Evolutionary conservation across 768 basidiomycete genomes (phyloP).

Genomic region (Leccinum broughii): DNA sequence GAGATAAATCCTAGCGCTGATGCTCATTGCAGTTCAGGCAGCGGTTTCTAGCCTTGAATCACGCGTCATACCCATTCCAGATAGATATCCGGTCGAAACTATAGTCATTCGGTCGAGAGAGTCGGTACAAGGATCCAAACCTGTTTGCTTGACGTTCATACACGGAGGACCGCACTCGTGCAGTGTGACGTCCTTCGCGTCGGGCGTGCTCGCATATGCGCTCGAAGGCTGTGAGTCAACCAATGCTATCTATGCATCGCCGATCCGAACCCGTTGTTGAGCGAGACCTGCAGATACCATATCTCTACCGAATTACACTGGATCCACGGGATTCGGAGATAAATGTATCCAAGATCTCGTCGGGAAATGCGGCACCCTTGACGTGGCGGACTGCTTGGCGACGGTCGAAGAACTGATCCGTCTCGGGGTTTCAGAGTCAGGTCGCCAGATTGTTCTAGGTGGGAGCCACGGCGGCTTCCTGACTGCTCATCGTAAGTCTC

Average conservation of each 20-base stretch:
- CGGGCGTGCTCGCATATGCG: conserved; percentile 45
- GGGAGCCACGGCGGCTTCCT: conserved; percentile 77
- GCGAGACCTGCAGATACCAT: conserved; percentile 46
- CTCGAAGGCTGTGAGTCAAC: conserved; percentile 58
- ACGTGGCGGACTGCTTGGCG: conserved; percentile 64
- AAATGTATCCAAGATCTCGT: conserved; percentile 52
- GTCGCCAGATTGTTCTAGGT: conserved; percentile 57
- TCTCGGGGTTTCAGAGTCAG: conserved; percentile 49
- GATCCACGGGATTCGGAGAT: conserved; percentile 67
- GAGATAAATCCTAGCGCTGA: not conserved
- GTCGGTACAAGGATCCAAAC: conserved; percentile 20
- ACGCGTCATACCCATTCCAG: conserved; percentile 51
- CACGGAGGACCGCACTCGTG: conserved; percentile 68
- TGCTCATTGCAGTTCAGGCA: conserved; percentile 37
- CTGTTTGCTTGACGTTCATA: conserved; percentile 52
- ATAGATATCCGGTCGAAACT: conserved; percentile 50
- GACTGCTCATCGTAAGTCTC: conserved; percentile 38
- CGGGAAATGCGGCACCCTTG: conserved; percentile 61
- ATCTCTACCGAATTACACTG: conserved; percentile 65
- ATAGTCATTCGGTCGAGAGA: conserved; percentile 46
- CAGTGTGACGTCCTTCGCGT: conserved; percentile 47
- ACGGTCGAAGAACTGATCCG: conserved; percentile 51
- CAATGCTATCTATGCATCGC: not conserved
- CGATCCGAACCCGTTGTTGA: not conserved
- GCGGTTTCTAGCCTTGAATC: conserved; percentile 43